Base-by-base conservation (phyloP, 768 basidiomycete species). In the Pholiota microspora region DNA sequence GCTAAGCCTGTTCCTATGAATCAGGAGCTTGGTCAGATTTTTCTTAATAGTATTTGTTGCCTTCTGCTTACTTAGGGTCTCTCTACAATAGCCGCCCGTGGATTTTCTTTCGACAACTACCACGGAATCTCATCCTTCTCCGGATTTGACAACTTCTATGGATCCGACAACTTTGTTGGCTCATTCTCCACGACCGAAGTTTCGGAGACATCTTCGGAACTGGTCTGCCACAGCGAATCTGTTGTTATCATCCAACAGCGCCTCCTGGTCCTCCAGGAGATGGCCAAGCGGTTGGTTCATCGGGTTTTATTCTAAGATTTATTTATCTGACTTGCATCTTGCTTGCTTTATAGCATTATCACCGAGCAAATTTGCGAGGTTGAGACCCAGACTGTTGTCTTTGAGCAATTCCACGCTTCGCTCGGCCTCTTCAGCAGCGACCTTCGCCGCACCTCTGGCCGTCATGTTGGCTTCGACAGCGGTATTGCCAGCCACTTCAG, bases 321-420 rank as follows among this genome's bases (percentile, higher is more conserved):
- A 18, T 40, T 27, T 18, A 16, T 24, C 38, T 25, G 28, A 28
- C 42, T 28, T 35, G 8, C 29, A 29, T 4, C 8, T n/a, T n/a
- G n/a, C n/a, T n/a, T 27, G 10, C 28, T 32, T 9, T 35, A 15
- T 50, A 77, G 77, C 61, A 73, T 77, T 57, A 71, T 77, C 51
- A 71, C 71, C 27, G 74, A 78, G 62, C 70, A 73, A 35, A 70
- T 77, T 50, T 80, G 79, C 58, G 75, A 79, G 40, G 78, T 79
- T 25, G 79, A 80, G 59, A 71, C 73, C 29, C 79, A 80, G 52
- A 70, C 69, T 49, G 69, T 76, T 53, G 67, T 73, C 49, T 73
- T 77, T 57, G 67, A 76, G 47, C 75, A 77, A 56, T 75, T 71
- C 68, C 67, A 69, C 53, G 62, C 69, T n/a, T 65, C 69, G 50